Evolutionary conservation across 1,284 basidiomycete genomes (phyloP).

Genomic region (Tausonia pullulans): DNA sequence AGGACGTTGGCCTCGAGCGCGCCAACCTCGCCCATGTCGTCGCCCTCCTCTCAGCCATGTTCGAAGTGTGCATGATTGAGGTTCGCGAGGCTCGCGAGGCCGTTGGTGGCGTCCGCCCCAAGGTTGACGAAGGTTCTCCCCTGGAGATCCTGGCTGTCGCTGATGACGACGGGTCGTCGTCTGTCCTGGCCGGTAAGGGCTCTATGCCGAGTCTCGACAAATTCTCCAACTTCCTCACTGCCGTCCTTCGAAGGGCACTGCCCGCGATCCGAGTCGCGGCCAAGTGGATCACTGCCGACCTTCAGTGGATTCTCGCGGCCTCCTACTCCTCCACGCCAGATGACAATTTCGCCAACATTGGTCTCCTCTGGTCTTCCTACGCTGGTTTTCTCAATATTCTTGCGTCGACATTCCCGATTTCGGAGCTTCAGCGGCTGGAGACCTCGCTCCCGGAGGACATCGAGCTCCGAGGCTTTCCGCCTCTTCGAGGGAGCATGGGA

Average conservation of each 20-base stretch:
- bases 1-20: conserved; percentile 30
- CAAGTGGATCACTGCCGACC: conserved; percentile 77
- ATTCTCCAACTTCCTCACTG: conserved; percentile 69
- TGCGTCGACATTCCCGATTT: conserved; percentile 55
- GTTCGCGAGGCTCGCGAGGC: too few species aligned
- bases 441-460: conserved; percentile 79
- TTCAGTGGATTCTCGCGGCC: conserved; percentile 48
- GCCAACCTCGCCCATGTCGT: conserved; percentile 61
- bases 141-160: conserved; percentile 14
- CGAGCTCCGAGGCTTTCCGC: conserved; percentile 79
- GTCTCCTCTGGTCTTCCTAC: conserved; percentile 61
- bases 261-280: conserved; percentile 75
- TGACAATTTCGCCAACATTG: conserved; percentile 30
- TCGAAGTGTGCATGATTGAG: too few species aligned
- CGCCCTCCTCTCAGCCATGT: conserved; percentile 44
- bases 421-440: conserved; percentile 50
- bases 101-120: too few species aligned
- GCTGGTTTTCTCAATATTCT: conserved; percentile 56
- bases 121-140: too few species aligned
- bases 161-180: not conserved
- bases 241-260: conserved; percentile 69
- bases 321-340: conserved; percentile 12
- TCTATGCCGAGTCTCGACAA: not conserved
- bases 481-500: conserved; percentile 48
- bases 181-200: not conserved